Percentiles rank a stretch among this genome's conserved stretches.
Conservation (phyloP, 768 basidiomycete genomes). For the Boletus pseudo-olivaceus region DNA sequence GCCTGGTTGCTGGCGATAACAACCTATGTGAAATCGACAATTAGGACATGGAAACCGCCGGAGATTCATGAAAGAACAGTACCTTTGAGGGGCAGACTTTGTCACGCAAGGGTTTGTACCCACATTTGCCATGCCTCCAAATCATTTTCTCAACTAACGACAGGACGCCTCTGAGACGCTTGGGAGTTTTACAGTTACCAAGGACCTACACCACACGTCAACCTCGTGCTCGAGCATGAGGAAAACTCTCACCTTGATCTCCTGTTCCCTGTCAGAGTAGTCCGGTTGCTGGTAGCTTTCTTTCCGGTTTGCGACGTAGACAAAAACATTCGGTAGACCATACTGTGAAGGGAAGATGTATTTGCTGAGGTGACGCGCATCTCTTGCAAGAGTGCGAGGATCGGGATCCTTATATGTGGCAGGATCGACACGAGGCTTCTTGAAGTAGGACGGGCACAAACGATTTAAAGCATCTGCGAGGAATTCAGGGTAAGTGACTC, state of each 20-base stretch:
- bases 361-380: slow-evolving; percentile 67
- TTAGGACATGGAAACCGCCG: background rate
- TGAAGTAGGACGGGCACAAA: slow-evolving; percentile 44
- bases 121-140: slow-evolving; percentile 64
- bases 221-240: background rate
- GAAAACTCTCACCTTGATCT: slow-evolving; percentile 55
- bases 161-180: slow-evolving; percentile 57
- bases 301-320: slow-evolving; percentile 16
- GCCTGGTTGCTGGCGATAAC: slow-evolving; percentile 35
- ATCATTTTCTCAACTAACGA: slow-evolving; percentile 57
- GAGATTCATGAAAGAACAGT: background rate
- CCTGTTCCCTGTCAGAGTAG: slow-evolving; percentile 59
- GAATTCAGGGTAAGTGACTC: background rate
- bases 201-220: slow-evolving; percentile 23
- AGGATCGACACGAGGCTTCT: slow-evolving; percentile 26
- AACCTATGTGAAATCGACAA: slow-evolving; percentile 32
- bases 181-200: slow-evolving; percentile 67
- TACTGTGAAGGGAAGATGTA: slow-evolving; percentile 85
- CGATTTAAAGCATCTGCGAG: slow-evolving; percentile 62
- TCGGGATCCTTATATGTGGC: slow-evolving; percentile 42
- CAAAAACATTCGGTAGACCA: slow-evolving; percentile 60
- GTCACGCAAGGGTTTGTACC: slow-evolving; percentile 62
- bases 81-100: slow-evolving; percentile 79
- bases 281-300: slow-evolving; percentile 41
- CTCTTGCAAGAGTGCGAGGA: slow-evolving; percentile 42